These are phyloP conservation scores for Poa pratensis DNA, from an alignment of 176 grass and related monocot species.

Conservation along the genomic window DNA sequence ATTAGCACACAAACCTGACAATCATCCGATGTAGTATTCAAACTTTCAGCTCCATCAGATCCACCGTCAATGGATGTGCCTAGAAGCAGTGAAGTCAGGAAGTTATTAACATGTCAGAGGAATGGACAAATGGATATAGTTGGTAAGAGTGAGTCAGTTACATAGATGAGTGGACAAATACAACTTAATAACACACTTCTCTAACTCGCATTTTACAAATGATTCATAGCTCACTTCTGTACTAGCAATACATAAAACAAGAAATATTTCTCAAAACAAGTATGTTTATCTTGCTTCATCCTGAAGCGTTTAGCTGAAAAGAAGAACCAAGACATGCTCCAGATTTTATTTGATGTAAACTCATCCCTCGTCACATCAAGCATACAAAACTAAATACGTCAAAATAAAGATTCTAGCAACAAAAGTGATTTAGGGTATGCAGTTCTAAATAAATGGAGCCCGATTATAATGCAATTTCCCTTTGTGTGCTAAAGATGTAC, in stretches of 20 bases:
- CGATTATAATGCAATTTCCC: too few relatives aligned
- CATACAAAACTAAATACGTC: too few relatives aligned
- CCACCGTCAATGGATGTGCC: background rate
- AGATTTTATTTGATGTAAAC: too few relatives aligned
- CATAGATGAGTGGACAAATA: background rate
- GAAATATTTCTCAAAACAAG: too few relatives aligned
- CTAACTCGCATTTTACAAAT: background rate
- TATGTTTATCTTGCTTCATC: too few relatives aligned
- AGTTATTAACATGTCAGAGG: background rate
- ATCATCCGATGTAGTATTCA: background rate
- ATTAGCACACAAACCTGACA: background rate
- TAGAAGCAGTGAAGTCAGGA: background rate
- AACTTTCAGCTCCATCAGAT: background rate
- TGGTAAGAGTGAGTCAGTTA: background rate
- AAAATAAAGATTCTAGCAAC: too few relatives aligned
- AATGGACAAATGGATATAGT: background rate
- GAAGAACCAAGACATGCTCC: too few relatives aligned
- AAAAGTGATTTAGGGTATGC: too few relatives aligned
- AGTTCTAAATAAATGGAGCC: too few relatives aligned
- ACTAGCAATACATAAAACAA: background rate
- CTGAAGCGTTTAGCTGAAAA: too few relatives aligned
- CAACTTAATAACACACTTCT: background rate
- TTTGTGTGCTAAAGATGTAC: too few relatives aligned
- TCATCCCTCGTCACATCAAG: too few relatives aligned
- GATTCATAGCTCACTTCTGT: background rate